These are phyloP conservation scores for Ceratobasidium sp. DNA, from an alignment of 1,284 basidiomycete species.

Conservation along the genomic window DNA sequence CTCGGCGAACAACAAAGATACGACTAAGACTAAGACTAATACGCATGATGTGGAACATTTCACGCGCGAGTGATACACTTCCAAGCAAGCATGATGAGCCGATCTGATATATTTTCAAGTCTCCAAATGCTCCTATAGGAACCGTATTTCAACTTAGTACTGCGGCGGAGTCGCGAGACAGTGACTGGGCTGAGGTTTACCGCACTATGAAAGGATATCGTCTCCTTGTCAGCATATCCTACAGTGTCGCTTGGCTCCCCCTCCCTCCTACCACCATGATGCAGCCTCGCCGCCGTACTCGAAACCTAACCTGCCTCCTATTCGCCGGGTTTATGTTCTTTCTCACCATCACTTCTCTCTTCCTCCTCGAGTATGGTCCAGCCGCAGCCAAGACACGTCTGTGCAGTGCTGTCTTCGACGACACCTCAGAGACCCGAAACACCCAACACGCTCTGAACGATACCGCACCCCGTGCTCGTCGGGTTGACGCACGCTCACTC, in stretches of 20 bases:
- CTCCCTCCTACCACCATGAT: slow-evolving; percentile 15
- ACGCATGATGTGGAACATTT: no score
- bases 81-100: no score
- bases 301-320: slow-evolving; percentile 15
- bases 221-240: no score
- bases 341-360: slow-evolving; percentile 5
- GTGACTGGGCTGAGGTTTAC: neutral
- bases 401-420: slow-evolving; percentile 24
- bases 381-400: slow-evolving; percentile 4
- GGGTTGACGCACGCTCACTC: slow-evolving; percentile 5
- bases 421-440: slow-evolving; percentile 18
- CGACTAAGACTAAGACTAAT: no score
- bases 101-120: no score
- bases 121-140: neutral
- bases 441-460: neutral
- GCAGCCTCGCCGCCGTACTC: slow-evolving; percentile 18
- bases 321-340: slow-evolving; percentile 10
- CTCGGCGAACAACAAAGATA: no score
- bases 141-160: neutral
- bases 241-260: neutral
- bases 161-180: neutral
- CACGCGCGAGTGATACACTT: no score
- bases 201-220: slow-evolving; percentile 1
- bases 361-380: slow-evolving; percentile 14
- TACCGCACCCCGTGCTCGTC: slow-evolving; percentile 30